Evolutionary conservation across 805 yeast genomes (phyloP).

Genomic region (Saturnispora galanensis): DNA sequence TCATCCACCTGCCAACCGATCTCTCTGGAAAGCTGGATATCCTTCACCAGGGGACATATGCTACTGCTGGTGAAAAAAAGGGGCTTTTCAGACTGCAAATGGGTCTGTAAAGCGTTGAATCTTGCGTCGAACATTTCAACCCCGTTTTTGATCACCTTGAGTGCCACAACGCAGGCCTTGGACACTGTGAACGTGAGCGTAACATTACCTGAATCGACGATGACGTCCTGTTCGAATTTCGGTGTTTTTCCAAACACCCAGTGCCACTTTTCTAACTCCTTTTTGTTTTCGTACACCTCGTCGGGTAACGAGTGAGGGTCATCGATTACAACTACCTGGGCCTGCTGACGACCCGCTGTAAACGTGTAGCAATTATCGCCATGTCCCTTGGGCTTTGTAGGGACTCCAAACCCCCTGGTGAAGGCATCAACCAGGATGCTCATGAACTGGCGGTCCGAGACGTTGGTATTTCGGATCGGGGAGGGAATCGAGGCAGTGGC

Average conservation of each 20-base stretch:
- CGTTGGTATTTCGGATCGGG: conserved; percentile 57
- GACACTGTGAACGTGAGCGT: conserved; percentile 36
- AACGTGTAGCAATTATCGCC: conserved; percentile 10
- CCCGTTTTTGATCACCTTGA: neutral
- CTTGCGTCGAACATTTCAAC: conserved; percentile 8
- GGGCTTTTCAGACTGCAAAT: conserved; percentile 6
- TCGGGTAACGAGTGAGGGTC: conserved; percentile 20
- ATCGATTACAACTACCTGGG: conserved; percentile 20
- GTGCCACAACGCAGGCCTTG: conserved; percentile 31
- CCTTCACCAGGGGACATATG: conserved; percentile 11
- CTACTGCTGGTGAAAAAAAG: conserved; percentile 17
- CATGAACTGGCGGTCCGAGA: conserved; percentile 38
- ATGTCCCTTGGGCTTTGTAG: conserved; percentile 10
- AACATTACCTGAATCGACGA: conserved; percentile 27
- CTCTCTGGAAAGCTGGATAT: conserved; percentile 10
- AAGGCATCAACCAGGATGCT: conserved; percentile 35
- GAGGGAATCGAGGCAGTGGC: conserved; percentile 70
- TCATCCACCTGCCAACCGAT: conserved; percentile 25
- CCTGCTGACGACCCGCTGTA: conserved; percentile 8
- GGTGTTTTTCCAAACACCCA: conserved; percentile 81
- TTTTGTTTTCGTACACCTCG: conserved; percentile 32
- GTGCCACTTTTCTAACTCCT: conserved; percentile 45
- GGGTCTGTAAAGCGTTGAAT: conserved; percentile 10
- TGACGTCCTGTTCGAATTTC: conserved; percentile 50
- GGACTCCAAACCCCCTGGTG: conserved; percentile 22